Base-by-base conservation (phyloP, 2,329 filamentous ascomycete species). In the Sporothrix sp. region DNA sequence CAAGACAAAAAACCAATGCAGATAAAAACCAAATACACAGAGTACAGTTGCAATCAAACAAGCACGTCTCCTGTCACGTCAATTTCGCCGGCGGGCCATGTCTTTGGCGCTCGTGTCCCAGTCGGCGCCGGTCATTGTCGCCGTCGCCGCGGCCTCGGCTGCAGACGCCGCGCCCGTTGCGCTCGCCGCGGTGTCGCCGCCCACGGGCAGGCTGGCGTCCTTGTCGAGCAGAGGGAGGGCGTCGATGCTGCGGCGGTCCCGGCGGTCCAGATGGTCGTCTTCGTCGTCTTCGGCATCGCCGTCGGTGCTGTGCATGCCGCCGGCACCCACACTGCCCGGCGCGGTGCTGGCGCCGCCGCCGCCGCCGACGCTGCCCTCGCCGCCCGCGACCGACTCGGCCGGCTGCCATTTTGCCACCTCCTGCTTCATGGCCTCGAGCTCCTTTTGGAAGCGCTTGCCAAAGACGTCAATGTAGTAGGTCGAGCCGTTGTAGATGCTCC, bases 391-490 rank as follows among this genome's bases (percentile, higher is more conserved):
- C 69, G 75, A 54, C 71, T 74, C 66, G 16, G 28, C 27, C 18
- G 27, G 10, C 9, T 95, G 89, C 87, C 88, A 94, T 64, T 88
- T 91, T 40, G 83, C 78, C 8, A 98, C 89, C 62, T 98, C 93
- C 50, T 80, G 80, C 68, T 85, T 90, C 69, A 98, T 78, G 48
- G 84, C 78, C 64, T 98, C 90, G 11, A 98, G 74, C 66, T 98
- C 93, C 63, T 91, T 95, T 71, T 98, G 88, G 73, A 98, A 97
- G 2, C 90, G 81, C 61, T 87, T 95, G 49, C 94, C 93, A 64
- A 97, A 98, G 2, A 97, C 87, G 60, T 98, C 93, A 62, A 98
- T 97, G 68, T 98, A 98, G 67, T 86, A 98, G 0, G 90, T 97
- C 16, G 93, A 88, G 28, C 93, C 93, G 60, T 98, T 98, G 71